Conservation (phyloP, 176 grass and related monocot species). For the Musa schizocarpa region DNA sequence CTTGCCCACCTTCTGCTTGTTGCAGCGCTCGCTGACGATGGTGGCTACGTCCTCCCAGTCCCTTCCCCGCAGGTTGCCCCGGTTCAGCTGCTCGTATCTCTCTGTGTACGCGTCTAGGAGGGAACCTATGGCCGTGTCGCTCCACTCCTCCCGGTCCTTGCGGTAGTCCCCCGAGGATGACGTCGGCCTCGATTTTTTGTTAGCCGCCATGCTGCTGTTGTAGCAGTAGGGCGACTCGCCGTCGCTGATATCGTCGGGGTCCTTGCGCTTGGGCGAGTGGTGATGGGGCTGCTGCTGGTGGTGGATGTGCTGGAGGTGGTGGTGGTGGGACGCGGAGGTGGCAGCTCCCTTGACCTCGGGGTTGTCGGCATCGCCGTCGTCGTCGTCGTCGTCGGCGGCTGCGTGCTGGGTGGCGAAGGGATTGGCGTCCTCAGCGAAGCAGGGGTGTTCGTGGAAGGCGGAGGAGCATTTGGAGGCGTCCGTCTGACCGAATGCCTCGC, state of each 20-base stretch:
- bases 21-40: conserved; percentile 36
- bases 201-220: conserved; percentile 20
- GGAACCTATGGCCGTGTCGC: conserved; percentile 64
- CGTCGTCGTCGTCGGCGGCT: conserved; percentile 41
- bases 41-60: conserved; percentile 78
- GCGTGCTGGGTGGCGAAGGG: conserved; percentile 11
- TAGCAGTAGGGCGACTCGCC: conserved; percentile 66
- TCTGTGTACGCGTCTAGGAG: conserved; percentile 69
- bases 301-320: conserved; percentile 4
- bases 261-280: conserved; percentile 39
- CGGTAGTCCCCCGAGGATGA: conserved; percentile 39
- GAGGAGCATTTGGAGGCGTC: conserved; percentile 19
- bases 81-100: conserved; percentile 76
- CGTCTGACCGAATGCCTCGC: conserved; percentile 8
- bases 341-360: not conserved
- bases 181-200: conserved; percentile 24
- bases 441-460: conserved; percentile 9
- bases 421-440: conserved; percentile 12
- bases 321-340: not conserved
- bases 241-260: conserved; percentile 64
- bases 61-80: conserved; percentile 72
- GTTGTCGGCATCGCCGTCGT: conserved; percentile 3
- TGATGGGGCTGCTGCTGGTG: not conserved
- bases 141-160: conserved; percentile 97
- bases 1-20: conserved; percentile 31